These are phyloP conservation scores for Blastomyces gilchristii DNA, from an alignment of 2,329 filamentous ascomycete species.

Conservation along the genomic window DNA sequence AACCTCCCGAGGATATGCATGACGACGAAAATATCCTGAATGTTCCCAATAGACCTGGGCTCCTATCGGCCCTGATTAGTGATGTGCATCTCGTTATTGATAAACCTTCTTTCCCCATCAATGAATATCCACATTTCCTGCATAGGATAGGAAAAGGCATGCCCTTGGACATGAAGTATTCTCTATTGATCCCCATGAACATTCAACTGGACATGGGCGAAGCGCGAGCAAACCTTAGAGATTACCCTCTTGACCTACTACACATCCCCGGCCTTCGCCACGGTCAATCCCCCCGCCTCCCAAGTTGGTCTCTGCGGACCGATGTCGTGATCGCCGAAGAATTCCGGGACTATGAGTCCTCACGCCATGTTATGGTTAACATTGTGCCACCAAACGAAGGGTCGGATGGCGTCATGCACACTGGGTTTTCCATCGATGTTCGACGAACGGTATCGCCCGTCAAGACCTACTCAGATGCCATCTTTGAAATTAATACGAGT, in stretches of 20 bases:
- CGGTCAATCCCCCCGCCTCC: slow-evolving; percentile 66
- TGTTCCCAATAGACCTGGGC: slow-evolving; percentile 70
- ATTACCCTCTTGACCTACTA: slow-evolving; percentile 85
- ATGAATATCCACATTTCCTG: slow-evolving; percentile 72
- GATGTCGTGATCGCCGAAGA: slow-evolving; percentile 97
- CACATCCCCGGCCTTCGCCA: slow-evolving; percentile 77
- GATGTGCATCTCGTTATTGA: slow-evolving; percentile 80
- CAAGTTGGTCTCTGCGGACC: slow-evolving; percentile 73
- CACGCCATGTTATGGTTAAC: slow-evolving; percentile 67
- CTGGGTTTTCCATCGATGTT: slow-evolving; percentile 74
- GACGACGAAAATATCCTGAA: slow-evolving; percentile 78
- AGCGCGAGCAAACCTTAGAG: slow-evolving; percentile 70
- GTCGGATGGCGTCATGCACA: slow-evolving; percentile 45
- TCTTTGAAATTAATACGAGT: slow-evolving; percentile 83
- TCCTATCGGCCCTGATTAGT: slow-evolving; percentile 70
- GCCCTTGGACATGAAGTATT: slow-evolving; percentile 82
- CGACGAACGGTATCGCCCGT: slow-evolving; percentile 85
- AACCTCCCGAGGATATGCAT: slow-evolving; percentile 68
- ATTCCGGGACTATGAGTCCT: slow-evolving; percentile 69
- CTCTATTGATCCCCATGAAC: slow-evolving; percentile 80
- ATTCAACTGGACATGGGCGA: slow-evolving; percentile 85
- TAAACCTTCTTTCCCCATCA: slow-evolving; percentile 81
- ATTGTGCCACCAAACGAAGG: slow-evolving; percentile 63
- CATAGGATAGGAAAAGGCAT: slow-evolving; percentile 93
- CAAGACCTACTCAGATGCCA: slow-evolving; percentile 91